Base-by-base conservation (phyloP, 768 basidiomycete genomes). In the Dioszegia hungarica region DNA sequence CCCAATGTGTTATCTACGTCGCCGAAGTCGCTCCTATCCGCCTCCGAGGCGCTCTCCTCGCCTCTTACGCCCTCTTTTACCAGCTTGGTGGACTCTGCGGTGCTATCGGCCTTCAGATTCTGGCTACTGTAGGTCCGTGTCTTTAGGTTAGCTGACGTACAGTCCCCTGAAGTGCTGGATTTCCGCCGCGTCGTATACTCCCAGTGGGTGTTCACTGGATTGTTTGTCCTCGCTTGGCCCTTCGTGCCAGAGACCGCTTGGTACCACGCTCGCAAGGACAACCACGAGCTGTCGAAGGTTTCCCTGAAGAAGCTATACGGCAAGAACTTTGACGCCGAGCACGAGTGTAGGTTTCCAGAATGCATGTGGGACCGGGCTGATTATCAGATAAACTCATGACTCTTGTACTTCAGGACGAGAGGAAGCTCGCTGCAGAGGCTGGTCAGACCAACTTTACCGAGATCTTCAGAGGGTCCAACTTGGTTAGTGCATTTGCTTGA, bases 191-290 rank as follows among this genome's bases (percentile, higher is more conserved):
- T 41, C 37, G 11, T 57, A 9, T 57, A 57, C 41, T 50, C 56
- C 9, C 47, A 57, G 25, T 54, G 20, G 19, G 44, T 56, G 15
- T 33, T 55, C 15, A 22, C 31, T 20, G 59, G 59, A 0, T 20
- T 59, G 29, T 59, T 62, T 47, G 17, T 59, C 4, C 29, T 55
- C 24, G 27, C 52, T 19, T 24, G 24, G 25, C 48, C 46, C 28
- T 41, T 57, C 48, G 22, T 57, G 24, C 56, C 56, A 11, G 56
- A 57, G 33, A 57, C 48, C 20, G 50, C 56, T 20, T 46, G 48
- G 49, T 54, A 25, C 20, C 46, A 55, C 43, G 44, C 39, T 47
- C 37, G 52, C 15, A 27, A 41, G 9, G 53, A 38, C 19, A 20
- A 38, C 17, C 47, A 59, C 27, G 61, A 54, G 14, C 43, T 56